phyloP scores from a whole-genome alignment of 106 monocot genomes.

The Gastrodia elata region DNA sequence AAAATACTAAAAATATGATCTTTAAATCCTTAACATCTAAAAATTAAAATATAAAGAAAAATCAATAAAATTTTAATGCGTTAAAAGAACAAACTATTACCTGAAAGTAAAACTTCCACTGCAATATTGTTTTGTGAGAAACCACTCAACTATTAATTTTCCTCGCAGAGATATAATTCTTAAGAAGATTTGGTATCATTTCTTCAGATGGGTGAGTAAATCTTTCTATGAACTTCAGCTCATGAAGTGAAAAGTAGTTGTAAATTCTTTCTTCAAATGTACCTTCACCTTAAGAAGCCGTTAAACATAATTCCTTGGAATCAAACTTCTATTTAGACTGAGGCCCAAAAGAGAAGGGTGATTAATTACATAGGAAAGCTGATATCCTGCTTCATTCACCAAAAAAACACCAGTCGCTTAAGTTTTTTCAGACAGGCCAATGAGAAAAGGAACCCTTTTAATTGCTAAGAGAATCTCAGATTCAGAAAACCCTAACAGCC shows the following conservation, averaged over 20 bases:
- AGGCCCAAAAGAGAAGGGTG: not conserved
- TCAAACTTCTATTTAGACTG: conserved; percentile 11
- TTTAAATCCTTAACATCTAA: too few relatives aligned
- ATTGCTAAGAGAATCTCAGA: not conserved
- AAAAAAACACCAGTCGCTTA: not conserved
- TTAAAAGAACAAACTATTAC: too few relatives aligned
- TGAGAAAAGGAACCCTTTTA: not conserved
- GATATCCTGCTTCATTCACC: not conserved
- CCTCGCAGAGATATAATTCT: conserved; percentile 6
- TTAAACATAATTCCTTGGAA: not conserved
- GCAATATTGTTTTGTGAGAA: too few relatives aligned
- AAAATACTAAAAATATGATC: too few relatives aligned
- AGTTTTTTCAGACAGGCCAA: conserved; percentile 4
- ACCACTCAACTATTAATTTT: too few relatives aligned
- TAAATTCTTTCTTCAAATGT: not conserved
- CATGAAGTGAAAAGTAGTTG: not conserved
- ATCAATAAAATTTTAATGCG: too few relatives aligned
- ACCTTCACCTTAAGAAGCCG: not conserved
- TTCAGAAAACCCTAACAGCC: not conserved
- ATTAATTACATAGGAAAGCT: not conserved
- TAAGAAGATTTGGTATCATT: not conserved
- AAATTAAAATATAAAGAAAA: too few relatives aligned
- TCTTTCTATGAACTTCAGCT: not conserved
- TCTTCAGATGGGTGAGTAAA: not conserved
- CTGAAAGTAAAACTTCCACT: too few relatives aligned